Percentiles rank a stretch among this genome's conserved stretches.
Evolutionary conservation across 768 basidiomycete genomes (phyloP).

Genomic region (Mycena belliarum): DNA sequence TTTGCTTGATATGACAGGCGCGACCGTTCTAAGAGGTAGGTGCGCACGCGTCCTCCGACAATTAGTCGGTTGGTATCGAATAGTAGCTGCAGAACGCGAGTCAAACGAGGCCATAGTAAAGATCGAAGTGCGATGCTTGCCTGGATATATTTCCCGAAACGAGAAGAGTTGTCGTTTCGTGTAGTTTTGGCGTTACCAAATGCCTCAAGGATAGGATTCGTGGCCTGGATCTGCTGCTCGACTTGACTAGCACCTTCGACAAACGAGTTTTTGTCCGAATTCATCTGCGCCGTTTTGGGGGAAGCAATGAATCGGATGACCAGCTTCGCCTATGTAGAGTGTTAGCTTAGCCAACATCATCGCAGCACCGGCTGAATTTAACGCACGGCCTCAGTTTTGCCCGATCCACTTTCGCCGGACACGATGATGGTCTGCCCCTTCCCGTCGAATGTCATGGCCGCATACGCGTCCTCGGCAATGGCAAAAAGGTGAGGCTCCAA

Average conservation of each 20-base stretch:
- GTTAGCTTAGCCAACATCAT: not conserved
- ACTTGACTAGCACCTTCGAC: slow-evolving; percentile 90
- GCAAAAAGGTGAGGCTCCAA: slow-evolving; percentile 98
- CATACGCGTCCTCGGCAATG: slow-evolving; percentile 99
- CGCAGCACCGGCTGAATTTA: not conserved
- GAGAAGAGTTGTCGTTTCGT: slow-evolving; percentile 97
- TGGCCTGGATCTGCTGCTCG: slow-evolving; percentile 95
- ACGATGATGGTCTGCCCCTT: slow-evolving; percentile 99
- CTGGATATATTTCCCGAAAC: slow-evolving; percentile 99
- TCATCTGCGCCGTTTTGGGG: slow-evolving; percentile 78
- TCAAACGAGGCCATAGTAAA: not conserved
- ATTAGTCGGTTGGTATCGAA: slow-evolving; percentile 96
- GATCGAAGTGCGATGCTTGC: slow-evolving; percentile 52
- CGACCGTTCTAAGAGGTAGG: slow-evolving; percentile 95
- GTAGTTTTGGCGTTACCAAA: slow-evolving; percentile 99
- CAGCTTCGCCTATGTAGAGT: slow-evolving; percentile 76
- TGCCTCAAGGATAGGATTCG: slow-evolving; percentile 97
- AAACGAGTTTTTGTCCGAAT: slow-evolving; percentile 69
- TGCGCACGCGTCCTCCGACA: slow-evolving; percentile 95
- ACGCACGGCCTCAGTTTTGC: slow-evolving; percentile 96
- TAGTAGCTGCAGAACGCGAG: slow-evolving; percentile 64
- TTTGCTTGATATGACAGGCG: slow-evolving; percentile 95
- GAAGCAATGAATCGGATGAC: slow-evolving; percentile 99
- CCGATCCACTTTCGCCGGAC: slow-evolving; percentile 98
- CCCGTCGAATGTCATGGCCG: slow-evolving; percentile 91